phyloP scores from a whole-genome alignment of 2,329 filamentous ascomycete species.

The Aureobasidium sp. region DNA sequence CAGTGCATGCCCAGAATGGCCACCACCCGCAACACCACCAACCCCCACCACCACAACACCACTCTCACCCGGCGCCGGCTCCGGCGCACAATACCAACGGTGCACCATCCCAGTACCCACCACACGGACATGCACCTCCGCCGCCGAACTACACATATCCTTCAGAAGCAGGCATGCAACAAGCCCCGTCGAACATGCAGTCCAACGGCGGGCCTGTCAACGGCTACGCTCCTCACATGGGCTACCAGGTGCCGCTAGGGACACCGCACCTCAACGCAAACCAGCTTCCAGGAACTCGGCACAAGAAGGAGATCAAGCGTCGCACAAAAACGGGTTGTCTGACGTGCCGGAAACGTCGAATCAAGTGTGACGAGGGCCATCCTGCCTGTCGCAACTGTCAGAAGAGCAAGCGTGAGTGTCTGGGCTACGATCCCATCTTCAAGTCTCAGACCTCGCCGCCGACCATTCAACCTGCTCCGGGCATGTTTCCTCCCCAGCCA shows the following conservation, averaged over 20 bases:
- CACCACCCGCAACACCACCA: constrained; percentile 20
- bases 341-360: constrained; percentile 87
- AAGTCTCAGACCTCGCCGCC: constrained; percentile 62
- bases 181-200: background rate
- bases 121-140: background rate
- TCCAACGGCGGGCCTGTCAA: constrained; percentile 16
- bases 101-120: background rate
- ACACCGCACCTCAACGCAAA: constrained; percentile 30
- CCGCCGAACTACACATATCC: constrained; percentile 2
- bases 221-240: constrained; percentile 30
- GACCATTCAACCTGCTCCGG: constrained; percentile 62
- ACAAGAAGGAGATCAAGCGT: constrained; percentile 67
- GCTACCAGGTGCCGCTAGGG: constrained; percentile 48
- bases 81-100: constrained; percentile 6
- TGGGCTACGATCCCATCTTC: constrained; percentile 83
- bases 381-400: constrained; percentile 82
- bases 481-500: constrained; percentile 21
- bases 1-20: constrained; percentile 1
- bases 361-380: constrained; percentile 90
- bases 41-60: constrained; percentile 1
- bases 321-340: constrained; percentile 64
- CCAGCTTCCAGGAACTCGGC: constrained; percentile 52
- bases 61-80: background rate
- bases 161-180: constrained; percentile 4
- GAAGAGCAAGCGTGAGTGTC: constrained; percentile 78